Percentiles rank a stretch among this genome's conserved stretches.
Evolutionary conservation across 345 rosid genomes (phyloP).

Genomic region (Murraya paniculata): DNA sequence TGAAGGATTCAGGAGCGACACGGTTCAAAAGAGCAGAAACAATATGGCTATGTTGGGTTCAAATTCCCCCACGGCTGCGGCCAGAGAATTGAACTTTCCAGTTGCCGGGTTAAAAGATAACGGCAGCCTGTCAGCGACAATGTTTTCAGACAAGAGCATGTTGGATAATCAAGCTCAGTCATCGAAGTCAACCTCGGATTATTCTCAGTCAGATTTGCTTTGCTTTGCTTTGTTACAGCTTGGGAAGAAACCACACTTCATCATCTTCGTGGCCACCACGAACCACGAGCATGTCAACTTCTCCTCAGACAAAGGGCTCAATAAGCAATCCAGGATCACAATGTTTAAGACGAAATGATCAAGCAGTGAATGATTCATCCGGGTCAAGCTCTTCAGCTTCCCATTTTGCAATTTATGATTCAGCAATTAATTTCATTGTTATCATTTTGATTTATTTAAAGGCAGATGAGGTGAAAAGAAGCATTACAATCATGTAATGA

Average conservation of each 20-base stretch:
- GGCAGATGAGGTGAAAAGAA: no score
- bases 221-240: not conserved
- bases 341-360: not conserved
- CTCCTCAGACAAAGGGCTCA: conserved; percentile 1
- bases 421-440: no score
- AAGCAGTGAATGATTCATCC: conserved; percentile 1
- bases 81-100: conserved; percentile 8
- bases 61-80: not conserved
- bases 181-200: conserved; percentile 1
- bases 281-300: conserved; percentile 4
- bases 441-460: no score
- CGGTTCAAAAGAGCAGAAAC: not conserved
- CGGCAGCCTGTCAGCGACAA: not conserved
- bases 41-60: conserved; percentile 3
- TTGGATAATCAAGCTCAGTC: not conserved
- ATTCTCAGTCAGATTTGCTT: not conserved
- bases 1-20: not conserved
- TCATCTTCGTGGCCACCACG: conserved; percentile 6
- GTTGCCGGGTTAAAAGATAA: not conserved
- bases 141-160: not conserved
- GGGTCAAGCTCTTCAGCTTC: not conserved
- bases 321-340: not conserved
- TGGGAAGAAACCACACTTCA: not conserved
- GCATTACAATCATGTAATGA: no score
- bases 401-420: no score